Evolutionary conservation across 192 early-diverging fungal species (phyloP).

Genomic region (Spinellus fusiger): DNA sequence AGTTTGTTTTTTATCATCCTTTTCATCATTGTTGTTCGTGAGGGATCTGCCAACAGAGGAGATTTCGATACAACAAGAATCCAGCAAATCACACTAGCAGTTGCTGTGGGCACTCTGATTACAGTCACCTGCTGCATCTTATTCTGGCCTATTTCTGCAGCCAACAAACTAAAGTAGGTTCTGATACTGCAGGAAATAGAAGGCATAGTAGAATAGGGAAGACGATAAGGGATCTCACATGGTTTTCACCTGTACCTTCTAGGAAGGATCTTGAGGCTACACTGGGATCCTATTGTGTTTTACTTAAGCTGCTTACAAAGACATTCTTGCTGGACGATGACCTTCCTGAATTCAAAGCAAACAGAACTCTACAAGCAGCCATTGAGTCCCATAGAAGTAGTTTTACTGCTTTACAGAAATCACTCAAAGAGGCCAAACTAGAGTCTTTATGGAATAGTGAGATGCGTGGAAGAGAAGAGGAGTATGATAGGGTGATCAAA

Average conservation of each 20-base stretch:
- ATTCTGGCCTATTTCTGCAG: constrained; percentile 50
- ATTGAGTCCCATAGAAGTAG: constrained; percentile 57
- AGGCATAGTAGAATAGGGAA: neutral
- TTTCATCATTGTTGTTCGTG: constrained; percentile 42
- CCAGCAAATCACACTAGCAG: constrained; percentile 35
- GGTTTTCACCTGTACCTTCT: neutral
- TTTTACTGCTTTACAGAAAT: constrained; percentile 51
- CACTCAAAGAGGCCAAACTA: constrained; percentile 50
- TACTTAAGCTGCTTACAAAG: constrained; percentile 60
- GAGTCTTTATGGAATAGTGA: constrained; percentile 45
- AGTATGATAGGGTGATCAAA: constrained; percentile 46
- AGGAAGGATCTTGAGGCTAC: constrained; percentile 47
- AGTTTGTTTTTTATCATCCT: constrained; percentile 50
- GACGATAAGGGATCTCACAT: constrained; percentile 9
- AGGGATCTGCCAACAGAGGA: constrained; percentile 38
- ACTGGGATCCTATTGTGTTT: constrained; percentile 48
- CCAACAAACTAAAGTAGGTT: constrained; percentile 44
- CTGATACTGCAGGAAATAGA: neutral
- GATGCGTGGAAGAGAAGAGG: constrained; percentile 37
- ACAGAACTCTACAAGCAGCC: constrained; percentile 49
- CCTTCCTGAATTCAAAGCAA: constrained; percentile 45
- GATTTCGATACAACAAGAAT: constrained; percentile 40
- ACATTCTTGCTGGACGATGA: constrained; percentile 56
- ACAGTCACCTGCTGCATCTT: constrained; percentile 35
- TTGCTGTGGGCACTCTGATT: constrained; percentile 38